Conservation (phyloP, 805 yeast species). For the Torulaspora franciscae region DNA sequence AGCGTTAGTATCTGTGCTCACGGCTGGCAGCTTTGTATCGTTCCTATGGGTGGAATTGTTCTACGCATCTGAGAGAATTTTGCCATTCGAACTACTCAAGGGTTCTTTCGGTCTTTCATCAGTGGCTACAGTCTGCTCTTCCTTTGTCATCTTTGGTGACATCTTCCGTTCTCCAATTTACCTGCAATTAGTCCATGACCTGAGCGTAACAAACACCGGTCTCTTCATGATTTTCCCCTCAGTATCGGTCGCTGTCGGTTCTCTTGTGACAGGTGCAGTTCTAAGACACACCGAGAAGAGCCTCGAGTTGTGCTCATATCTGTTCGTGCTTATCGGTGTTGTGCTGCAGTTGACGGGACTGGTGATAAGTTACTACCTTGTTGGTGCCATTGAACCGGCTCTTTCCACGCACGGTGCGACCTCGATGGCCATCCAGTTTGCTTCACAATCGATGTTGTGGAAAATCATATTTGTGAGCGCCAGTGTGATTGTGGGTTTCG, state of each 20-base stretch:
- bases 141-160: slow-evolving; percentile 42
- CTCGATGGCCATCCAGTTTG: slow-evolving; percentile 11
- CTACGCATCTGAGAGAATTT: slow-evolving; percentile 48
- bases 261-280: slow-evolving; percentile 50
- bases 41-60: slow-evolving; percentile 35
- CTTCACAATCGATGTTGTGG: slow-evolving; percentile 27
- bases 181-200: slow-evolving; percentile 47
- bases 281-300: slow-evolving; percentile 35
- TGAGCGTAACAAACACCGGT: slow-evolving; percentile 53
- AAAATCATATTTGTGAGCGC: slow-evolving; percentile 29
- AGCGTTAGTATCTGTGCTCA: slow-evolving; percentile 33
- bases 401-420: slow-evolving; percentile 5
- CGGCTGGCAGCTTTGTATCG: slow-evolving; percentile 33
- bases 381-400: slow-evolving; percentile 22
- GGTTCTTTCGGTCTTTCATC: slow-evolving; percentile 54
- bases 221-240: slow-evolving; percentile 52
- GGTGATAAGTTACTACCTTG: slow-evolving; percentile 15
- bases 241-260: slow-evolving; percentile 48
- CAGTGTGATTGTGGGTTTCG: slow-evolving; percentile 42
- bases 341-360: slow-evolving; percentile 25
- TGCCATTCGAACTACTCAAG: slow-evolving; percentile 51
- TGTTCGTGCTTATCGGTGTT: slow-evolving; percentile 23
- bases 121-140: slow-evolving; percentile 43
- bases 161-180: slow-evolving; percentile 58
- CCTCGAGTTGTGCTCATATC: slow-evolving; percentile 30